Percentiles rank a stretch among this genome's conserved stretches.
phyloP scores from a whole-genome alignment of 768 basidiomycete genomes.

The Cytidiella melzeri region DNA sequence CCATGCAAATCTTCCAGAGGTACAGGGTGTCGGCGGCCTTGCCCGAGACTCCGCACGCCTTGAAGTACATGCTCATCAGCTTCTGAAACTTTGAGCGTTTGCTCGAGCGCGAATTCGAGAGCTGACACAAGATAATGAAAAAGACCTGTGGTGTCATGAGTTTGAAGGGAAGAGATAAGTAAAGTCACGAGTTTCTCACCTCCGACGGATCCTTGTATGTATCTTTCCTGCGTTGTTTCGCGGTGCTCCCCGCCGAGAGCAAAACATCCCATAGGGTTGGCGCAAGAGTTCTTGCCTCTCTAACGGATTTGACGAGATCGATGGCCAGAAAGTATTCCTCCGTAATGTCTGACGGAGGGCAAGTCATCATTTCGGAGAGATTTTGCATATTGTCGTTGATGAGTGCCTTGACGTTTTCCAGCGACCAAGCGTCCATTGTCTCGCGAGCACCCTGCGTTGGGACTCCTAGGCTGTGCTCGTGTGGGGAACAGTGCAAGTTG shows the following conservation, averaged over 20 bases:
- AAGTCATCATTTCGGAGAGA: not conserved
- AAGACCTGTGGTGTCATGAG: not conserved
- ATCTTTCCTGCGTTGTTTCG: conserved; percentile 3
- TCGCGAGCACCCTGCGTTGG: conserved; percentile 1
- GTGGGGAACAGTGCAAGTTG: no score
- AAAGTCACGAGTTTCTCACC: not conserved
- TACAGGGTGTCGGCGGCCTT: no score
- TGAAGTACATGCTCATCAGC: conserved; percentile 31
- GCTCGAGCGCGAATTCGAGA: conserved; percentile 5
- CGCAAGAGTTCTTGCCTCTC: not conserved
- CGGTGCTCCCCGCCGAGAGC: conserved; percentile 2
- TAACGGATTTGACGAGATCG: not conserved
- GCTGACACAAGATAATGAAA: not conserved
- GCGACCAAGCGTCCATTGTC: no score
- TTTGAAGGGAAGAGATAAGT: no score
- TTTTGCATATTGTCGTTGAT: conserved; percentile 4
- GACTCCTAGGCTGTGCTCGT: not conserved
- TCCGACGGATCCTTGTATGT: conserved; percentile 5
- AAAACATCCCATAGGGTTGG: conserved; percentile 5
- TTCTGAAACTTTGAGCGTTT: conserved; percentile 20
- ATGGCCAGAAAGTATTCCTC: conserved; percentile 5
- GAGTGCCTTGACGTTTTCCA: not conserved
- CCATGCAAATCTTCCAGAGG: no score
- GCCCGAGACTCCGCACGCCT: conserved; percentile 32
- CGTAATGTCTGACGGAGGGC: not conserved